Base-by-base conservation (phyloP, 164 flowering plant species). In the Taxillus chinensis region DNA sequence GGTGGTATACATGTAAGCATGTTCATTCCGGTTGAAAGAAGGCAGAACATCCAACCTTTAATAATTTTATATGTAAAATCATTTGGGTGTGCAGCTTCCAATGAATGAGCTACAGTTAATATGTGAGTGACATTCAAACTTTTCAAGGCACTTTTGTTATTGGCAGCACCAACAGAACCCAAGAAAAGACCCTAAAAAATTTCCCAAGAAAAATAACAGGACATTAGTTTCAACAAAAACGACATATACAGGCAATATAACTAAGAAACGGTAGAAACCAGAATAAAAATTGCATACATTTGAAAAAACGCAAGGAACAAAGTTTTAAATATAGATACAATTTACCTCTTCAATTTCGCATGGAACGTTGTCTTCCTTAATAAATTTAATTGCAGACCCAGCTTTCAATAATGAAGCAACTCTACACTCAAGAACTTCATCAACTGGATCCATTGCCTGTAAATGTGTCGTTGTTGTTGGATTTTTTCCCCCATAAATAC, bases 111-210 rank as follows among this genome's bases (percentile, higher is more conserved):
- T 16, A 86, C 80, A 27, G 83, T 82, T 68, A 93, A 77, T 39
- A 93, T 65, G 63, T 93, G 96, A 16, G 95, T 92, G 69, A 92
- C 41, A 67, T 87, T 83, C 67, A 77, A 67, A 43, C 70, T 68
- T 74, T 87, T 82, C 70, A 89, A 76, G 39, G 57, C 76, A 62
- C 55, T 75, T 70, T 65, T 83, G 68, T 90, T 84, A 60, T 53
- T 57, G 6, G 96, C 96, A 65, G 95, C 98, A 71, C 84, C 89
- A 61, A 85, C n/a, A 5, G 96, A 87, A 43, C 98, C 96, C 75
- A 92, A 68, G 75, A 72, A 86, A 45, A 87, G 85, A 74, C 92
- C 95, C 98, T 92, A 55, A 49, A 49, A 62, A 61, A 61, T 45
- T 16, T 0, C 52, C 6, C 14, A 42, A 52, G 8, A 27, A 48